A percentile compares a stretch with the other conserved stretches of the same genome.
These are phyloP conservation scores for Glomus cerebriforme DNA, from an alignment of 192 early-diverging fungal genomes.

Conservation along the genomic window DNA sequence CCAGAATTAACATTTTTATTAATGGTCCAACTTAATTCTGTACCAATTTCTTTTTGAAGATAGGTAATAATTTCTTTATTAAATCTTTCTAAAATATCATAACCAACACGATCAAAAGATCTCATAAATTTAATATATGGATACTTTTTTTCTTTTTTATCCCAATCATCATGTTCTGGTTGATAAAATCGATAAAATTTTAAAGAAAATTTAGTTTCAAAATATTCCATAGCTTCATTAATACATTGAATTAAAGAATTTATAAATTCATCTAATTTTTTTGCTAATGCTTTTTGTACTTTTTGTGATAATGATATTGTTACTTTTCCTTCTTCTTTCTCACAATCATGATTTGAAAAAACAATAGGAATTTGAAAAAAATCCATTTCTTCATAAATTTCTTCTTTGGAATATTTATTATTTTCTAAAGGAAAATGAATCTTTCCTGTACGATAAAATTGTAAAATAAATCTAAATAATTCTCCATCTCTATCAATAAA, in stretches of 20 bases:
- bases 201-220: neutral
- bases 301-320: neutral
- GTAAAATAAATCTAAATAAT: conserved; percentile 3
- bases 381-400: neutral
- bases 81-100: conserved; percentile 4
- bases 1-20: neutral
- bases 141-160: neutral
- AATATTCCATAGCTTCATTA: neutral
- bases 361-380: conserved; percentile 5
- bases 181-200: neutral
- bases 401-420: neutral
- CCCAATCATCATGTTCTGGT: neutral
- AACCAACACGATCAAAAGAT: neutral
- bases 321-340: too few species aligned
- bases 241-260: neutral
- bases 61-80: neutral
- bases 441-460: conserved; percentile 15
- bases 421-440: neutral
- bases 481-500: conserved; percentile 3
- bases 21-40: neutral
- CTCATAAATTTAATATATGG: neutral
- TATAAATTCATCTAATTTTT: neutral
- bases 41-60: neutral
- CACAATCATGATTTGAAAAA: neutral
- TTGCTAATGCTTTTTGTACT: neutral